These are phyloP conservation scores for Hirsutella thompsonii DNA, from an alignment of 2,329 filamentous ascomycete genomes.

Conservation along the genomic window DNA sequence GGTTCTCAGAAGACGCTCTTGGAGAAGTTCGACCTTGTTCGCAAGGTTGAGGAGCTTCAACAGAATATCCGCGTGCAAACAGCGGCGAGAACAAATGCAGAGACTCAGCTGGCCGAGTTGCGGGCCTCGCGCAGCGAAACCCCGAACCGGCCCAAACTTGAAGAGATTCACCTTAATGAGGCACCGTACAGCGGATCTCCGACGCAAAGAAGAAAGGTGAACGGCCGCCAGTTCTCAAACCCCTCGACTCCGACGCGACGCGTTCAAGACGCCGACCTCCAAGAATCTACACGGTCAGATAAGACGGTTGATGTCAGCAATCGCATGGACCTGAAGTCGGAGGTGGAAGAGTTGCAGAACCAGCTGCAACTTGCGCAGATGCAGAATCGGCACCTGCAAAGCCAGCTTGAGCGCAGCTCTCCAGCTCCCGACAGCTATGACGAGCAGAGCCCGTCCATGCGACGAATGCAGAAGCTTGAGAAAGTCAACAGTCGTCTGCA, in stretches of 20 bases:
- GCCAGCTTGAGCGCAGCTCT: conserved; percentile 61
- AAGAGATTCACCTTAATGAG: conserved; percentile 81
- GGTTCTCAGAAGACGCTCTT: conserved; percentile 52
- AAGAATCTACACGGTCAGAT: conserved; percentile 75
- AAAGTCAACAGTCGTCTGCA: conserved; percentile 84
- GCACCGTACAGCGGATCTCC: conserved; percentile 63
- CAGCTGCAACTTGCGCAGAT: conserved; percentile 89
- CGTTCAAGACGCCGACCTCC: conserved; percentile 45
- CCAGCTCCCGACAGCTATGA: conserved; percentile 53
- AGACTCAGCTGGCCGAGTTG: conserved; percentile 68
- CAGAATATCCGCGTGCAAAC: conserved; percentile 75
- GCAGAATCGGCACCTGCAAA: conserved; percentile 87
- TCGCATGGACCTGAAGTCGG: conserved; percentile 79
- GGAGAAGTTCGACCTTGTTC: conserved; percentile 71
- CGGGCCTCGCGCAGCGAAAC: conserved; percentile 61
- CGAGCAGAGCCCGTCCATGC: conserved; percentile 67
- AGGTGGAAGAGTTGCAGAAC: conserved; percentile 86
- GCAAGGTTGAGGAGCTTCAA: conserved; percentile 79
- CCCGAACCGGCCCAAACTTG: conserved; percentile 61
- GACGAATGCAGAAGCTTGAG: conserved; percentile 82
- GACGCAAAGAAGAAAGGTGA: conserved; percentile 48
- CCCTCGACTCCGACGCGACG: conserved; percentile 67
- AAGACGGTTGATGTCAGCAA: conserved; percentile 76
- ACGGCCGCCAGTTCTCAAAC: conserved; percentile 52
- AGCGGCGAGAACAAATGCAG: conserved; percentile 69